Conservation (phyloP, 805 yeast genomes). For the Candida nanaspora region DNA sequence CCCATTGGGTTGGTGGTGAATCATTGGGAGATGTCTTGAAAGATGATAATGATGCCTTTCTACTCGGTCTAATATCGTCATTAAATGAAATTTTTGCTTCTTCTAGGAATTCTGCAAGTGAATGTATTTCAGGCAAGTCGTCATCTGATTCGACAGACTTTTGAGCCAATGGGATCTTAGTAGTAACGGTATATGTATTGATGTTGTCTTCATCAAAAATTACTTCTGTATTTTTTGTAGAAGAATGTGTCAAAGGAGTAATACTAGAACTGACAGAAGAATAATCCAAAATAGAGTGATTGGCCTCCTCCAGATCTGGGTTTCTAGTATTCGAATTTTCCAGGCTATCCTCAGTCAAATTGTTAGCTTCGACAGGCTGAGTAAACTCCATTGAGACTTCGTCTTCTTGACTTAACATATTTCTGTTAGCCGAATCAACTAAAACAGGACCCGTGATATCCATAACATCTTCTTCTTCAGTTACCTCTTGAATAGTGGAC, state of each 20-base stretch:
- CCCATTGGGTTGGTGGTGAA: constrained; percentile 9
- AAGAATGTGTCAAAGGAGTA: too few relatives aligned
- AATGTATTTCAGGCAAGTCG: constrained; percentile 18
- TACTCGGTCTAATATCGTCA: constrained; percentile 20
- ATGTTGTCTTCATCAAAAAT: background rate
- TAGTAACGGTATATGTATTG: background rate
- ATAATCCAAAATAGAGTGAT: too few relatives aligned
- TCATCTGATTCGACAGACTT: constrained; percentile 11
- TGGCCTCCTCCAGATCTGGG: too few relatives aligned
- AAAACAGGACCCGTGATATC: constrained; percentile 2
- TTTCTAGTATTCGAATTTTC: too few relatives aligned
- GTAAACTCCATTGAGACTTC: constrained; percentile 4
- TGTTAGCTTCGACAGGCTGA: background rate
- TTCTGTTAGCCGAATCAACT: background rate
- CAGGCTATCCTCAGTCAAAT: too few relatives aligned
- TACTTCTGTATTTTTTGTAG: too few relatives aligned
- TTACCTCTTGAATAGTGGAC: background rate
- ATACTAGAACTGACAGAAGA: too few relatives aligned
- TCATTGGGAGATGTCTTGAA: background rate
- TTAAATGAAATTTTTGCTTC: constrained; percentile 25
- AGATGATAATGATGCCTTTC: background rate
- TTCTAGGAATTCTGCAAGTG: constrained; percentile 19
- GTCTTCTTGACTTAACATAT: background rate
- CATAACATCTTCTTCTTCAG: constrained; percentile 6
- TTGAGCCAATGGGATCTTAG: background rate